Percentiles rank a stretch among this genome's conserved stretches.
Conservation (phyloP, 1,284 basidiomycete genomes). For the Xerocomus cyaneibrunnescens region DNA sequence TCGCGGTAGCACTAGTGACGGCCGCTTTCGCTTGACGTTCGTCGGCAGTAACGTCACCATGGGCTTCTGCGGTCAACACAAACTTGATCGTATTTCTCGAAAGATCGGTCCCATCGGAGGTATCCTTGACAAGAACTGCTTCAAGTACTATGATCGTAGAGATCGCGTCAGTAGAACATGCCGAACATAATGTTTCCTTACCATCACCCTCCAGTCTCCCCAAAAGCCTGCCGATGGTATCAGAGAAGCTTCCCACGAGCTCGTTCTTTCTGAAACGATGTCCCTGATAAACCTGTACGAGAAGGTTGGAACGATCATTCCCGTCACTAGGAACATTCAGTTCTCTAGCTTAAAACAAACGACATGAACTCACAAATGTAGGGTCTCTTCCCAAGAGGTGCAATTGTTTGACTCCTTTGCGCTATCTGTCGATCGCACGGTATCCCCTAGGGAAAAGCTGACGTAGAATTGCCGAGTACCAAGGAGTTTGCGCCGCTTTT, state of each 20-base stretch:
- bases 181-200: neutral
- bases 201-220: neutral
- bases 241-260: neutral
- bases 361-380: neutral
- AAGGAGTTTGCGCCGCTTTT: neutral
- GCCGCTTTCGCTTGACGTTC: neutral
- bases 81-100: no score
- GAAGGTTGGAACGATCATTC: neutral
- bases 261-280: neutral
- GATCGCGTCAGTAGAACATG: neutral
- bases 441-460: neutral
- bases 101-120: neutral
- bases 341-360: no score
- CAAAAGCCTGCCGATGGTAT: neutral
- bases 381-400: neutral
- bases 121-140: neutral
- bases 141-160: neutral
- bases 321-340: conserved; percentile 1
- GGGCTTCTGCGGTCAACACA: no score
- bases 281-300: neutral
- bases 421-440: neutral
- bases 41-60: neutral
- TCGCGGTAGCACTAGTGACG: neutral
- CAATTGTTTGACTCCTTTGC: neutral
- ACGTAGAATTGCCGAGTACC: neutral